These are phyloP conservation scores for Diaporthe sp. DNA, from an alignment of 2,329 filamentous ascomycete genomes.

Conservation along the genomic window DNA sequence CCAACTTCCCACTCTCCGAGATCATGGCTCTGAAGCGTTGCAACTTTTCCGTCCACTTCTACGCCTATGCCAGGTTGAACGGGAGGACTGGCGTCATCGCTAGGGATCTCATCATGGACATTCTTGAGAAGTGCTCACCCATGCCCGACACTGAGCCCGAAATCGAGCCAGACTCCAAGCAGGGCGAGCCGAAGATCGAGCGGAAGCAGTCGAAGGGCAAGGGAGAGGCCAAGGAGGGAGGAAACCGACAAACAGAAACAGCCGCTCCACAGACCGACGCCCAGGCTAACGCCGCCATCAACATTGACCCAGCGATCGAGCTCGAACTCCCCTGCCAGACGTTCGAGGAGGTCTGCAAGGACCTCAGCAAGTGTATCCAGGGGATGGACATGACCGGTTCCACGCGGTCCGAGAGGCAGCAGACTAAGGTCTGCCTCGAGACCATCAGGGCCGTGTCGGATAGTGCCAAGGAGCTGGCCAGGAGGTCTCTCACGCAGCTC, in stretches of 20 bases:
- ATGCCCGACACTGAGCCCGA: too few relatives aligned
- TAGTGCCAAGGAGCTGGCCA: not conserved
- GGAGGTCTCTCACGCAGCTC: too few relatives aligned
- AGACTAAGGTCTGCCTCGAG: not conserved
- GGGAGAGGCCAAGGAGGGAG: not conserved
- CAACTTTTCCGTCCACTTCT: not conserved
- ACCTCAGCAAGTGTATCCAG: not conserved
- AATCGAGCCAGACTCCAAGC: not conserved
- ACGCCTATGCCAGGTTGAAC: not conserved
- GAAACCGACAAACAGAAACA: not conserved
- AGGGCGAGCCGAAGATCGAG: too few relatives aligned
- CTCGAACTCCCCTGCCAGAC: not conserved
- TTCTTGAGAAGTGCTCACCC: not conserved
- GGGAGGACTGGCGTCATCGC: not conserved
- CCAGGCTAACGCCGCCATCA: not conserved
- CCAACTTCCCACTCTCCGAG: not conserved
- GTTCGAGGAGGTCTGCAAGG: not conserved
- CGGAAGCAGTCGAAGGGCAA: not conserved
- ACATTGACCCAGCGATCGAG: not conserved
- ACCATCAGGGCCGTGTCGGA: not conserved
- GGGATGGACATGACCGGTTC: not conserved
- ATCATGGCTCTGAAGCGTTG: not conserved
- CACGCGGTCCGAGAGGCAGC: not conserved
- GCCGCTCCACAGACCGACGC: not conserved
- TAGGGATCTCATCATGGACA: not conserved